Evolutionary conservation across 2,329 filamentous ascomycete genomes (phyloP).

Genomic region (Fusarium lyarnte): DNA sequence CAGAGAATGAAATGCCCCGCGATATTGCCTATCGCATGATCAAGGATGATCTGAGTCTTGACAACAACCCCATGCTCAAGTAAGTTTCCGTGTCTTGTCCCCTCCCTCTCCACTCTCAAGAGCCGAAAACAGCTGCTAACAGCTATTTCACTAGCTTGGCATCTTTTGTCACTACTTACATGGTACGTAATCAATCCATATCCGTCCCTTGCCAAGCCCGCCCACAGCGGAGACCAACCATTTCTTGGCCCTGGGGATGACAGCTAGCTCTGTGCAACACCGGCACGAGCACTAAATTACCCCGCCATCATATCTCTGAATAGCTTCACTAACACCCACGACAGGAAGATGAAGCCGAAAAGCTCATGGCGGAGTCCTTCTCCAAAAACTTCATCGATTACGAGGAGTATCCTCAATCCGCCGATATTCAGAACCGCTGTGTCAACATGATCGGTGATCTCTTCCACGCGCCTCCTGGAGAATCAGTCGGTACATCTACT

Average conservation of each 20-base stretch:
- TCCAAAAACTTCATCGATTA: conserved; percentile 97
- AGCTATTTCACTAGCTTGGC: conserved; percentile 70
- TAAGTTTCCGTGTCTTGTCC: conserved; percentile 49
- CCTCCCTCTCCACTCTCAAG: not conserved
- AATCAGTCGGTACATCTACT: conserved; percentile 85
- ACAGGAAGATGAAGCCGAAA: conserved; percentile 92
- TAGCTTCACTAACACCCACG: conserved; percentile 28
- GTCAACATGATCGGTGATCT: conserved; percentile 90
- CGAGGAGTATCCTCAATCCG: conserved; percentile 83
- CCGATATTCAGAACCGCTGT: conserved; percentile 91
- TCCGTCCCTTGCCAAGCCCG: conserved; percentile 16
- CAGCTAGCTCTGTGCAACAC: not conserved
- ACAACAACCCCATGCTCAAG: conserved; percentile 91
- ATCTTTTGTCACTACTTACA: conserved; percentile 95
- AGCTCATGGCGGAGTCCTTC: conserved; percentile 92
- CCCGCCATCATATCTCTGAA: conserved; percentile 9
- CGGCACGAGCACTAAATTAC: conserved; percentile 2
- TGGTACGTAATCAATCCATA: conserved; percentile 64
- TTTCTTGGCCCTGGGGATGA: conserved; percentile 27
- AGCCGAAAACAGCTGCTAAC: conserved; percentile 4
- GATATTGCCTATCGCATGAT: conserved; percentile 97
- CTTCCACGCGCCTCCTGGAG: conserved; percentile 79
- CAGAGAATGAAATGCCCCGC: conserved; percentile 87
- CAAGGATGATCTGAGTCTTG: conserved; percentile 90
- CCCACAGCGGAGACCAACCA: conserved; percentile 8